phyloP scores from a whole-genome alignment of 2,329 filamentous ascomycete species.

The Echinosphaeria canescens region DNA sequence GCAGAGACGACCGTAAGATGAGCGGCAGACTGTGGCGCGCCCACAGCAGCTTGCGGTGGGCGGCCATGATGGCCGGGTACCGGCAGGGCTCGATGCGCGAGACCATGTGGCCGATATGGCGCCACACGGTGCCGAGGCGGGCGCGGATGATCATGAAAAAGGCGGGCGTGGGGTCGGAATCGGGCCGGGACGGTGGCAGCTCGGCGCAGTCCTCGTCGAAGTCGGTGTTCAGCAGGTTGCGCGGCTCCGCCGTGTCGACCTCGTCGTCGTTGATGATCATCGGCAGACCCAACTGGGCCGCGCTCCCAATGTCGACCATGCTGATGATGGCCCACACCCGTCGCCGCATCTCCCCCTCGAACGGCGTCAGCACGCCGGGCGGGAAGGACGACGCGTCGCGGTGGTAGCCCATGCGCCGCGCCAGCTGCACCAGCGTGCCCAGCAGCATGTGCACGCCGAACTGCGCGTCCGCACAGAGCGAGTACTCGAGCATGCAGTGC shows the following conservation, averaged over 20 bases:
- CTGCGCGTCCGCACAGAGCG: slow-evolving; percentile 6
- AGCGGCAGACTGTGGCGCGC: too few relatives aligned
- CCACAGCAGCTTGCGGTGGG: too few relatives aligned
- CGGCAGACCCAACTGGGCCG: slow-evolving; percentile 29
- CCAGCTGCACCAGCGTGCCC: slow-evolving; percentile 8
- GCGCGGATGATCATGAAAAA: slow-evolving; percentile 5
- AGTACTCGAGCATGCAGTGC: slow-evolving; percentile 10
- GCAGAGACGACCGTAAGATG: too few relatives aligned
- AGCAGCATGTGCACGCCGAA: slow-evolving; percentile 9
- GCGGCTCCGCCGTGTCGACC: slow-evolving; percentile 21
- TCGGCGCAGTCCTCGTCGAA: slow-evolving; percentile 22
- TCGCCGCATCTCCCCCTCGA: slow-evolving; percentile 27
- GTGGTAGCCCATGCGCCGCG: slow-evolving; percentile 19
- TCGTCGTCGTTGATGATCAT: slow-evolving; percentile 22
- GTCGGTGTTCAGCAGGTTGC: slow-evolving; percentile 25
- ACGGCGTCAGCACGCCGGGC: slow-evolving; percentile 16
- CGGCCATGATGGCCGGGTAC: too few relatives aligned
- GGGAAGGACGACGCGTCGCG: slow-evolving; percentile 21
- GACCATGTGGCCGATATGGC: too few relatives aligned
- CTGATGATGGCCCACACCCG: slow-evolving; percentile 22
- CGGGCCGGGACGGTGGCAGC: slow-evolving; percentile 18
- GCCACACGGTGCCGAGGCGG: too few relatives aligned
- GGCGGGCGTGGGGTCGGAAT: slow-evolving; percentile 18
- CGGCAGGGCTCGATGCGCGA: too few relatives aligned
- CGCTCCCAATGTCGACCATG: slow-evolving; percentile 23